Percentiles rank a stretch among this genome's conserved stretches.
These are phyloP conservation scores for Apiospora arundinis DNA, from an alignment of 2,329 filamentous ascomycete genomes.

Conservation along the genomic window DNA sequence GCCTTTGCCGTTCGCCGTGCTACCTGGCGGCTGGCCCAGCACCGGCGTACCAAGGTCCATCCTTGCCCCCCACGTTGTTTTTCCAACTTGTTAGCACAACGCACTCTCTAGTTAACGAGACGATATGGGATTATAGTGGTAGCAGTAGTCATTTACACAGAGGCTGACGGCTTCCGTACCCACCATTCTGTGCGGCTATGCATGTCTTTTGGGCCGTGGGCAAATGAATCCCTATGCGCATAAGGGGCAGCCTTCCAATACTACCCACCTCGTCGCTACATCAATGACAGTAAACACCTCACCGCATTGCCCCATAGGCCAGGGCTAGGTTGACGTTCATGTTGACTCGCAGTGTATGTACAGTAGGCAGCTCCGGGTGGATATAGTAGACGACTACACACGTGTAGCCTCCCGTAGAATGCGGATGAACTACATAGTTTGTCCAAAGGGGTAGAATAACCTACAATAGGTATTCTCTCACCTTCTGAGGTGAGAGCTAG, in stretches of 20 bases:
- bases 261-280: slow-evolving; percentile 7
- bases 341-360: not conserved
- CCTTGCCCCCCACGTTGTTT: slow-evolving; percentile 11
- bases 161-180: not conserved
- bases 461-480: not conserved
- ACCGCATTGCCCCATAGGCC: not conserved
- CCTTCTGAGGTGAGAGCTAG: not conserved
- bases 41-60: not conserved
- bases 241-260: not conserved
- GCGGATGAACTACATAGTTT: not conserved
- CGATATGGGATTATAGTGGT: slow-evolving; percentile 1
- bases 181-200: not conserved
- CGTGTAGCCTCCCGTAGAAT: not conserved
- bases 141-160: not conserved
- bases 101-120: not conserved
- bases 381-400: not conserved
- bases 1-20: slow-evolving; percentile 7
- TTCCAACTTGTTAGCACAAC: slow-evolving; percentile 2
- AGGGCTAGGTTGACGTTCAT: not conserved
- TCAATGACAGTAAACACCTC: slow-evolving; percentile 1
- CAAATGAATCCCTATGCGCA: slow-evolving; percentile 17
- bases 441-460: not conserved
- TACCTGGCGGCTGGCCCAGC: not conserved
- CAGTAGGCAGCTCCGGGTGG: not conserved
- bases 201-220: not conserved